A percentile compares a stretch with the other conserved stretches of the same genome.
These are phyloP conservation scores for Sugiyamaella smithiae DNA, from an alignment of 805 yeast genomes.

Conservation along the genomic window DNA sequence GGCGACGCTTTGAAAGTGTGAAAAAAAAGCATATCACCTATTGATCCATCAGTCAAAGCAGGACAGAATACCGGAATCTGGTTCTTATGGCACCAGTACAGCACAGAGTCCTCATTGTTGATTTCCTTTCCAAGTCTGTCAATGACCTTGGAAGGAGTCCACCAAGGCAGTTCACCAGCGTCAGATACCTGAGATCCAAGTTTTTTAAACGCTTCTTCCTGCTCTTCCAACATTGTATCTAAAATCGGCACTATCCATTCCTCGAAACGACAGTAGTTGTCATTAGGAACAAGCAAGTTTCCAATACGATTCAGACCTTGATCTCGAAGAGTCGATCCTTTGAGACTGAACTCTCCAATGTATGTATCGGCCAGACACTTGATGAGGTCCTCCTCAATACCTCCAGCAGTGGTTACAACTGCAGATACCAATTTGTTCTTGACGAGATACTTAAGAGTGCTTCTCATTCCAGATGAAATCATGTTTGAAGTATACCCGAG, in stretches of 20 bases:
- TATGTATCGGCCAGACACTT: conserved; percentile 96
- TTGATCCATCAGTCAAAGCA: conserved; percentile 95
- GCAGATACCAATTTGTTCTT: conserved; percentile 94
- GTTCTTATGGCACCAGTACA: conserved; percentile 98
- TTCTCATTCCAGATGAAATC: conserved; percentile 92
- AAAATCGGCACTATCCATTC: conserved; percentile 98
- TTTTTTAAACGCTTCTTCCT: conserved; percentile 59
- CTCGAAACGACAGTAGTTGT: conserved; percentile 94
- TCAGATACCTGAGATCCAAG: conserved; percentile 54
- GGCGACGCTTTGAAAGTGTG: conserved; percentile 96
- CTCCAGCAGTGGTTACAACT: conserved; percentile 96
- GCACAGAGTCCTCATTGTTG: conserved; percentile 86
- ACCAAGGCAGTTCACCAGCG: conserved; percentile 58
- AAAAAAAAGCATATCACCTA: conserved; percentile 98
- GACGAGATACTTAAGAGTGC: conserved; percentile 81
- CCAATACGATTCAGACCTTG: conserved; percentile 98
- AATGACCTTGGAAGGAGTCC: conserved; percentile 94
- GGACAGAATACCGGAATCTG: conserved; percentile 96
- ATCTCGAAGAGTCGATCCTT: conserved; percentile 80
- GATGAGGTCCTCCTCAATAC: conserved; percentile 95
- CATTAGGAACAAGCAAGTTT: conserved; percentile 93
- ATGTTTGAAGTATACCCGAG: conserved; percentile 96
- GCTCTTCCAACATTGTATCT: conserved; percentile 85
- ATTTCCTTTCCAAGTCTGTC: conserved; percentile 95
- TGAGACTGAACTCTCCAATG: conserved; percentile 83